A percentile compares a stretch with the other conserved stretches of the same genome.
These are phyloP conservation scores for Sclerotinia glacialis DNA, from an alignment of 2,329 filamentous ascomycete species.

Conservation along the genomic window DNA sequence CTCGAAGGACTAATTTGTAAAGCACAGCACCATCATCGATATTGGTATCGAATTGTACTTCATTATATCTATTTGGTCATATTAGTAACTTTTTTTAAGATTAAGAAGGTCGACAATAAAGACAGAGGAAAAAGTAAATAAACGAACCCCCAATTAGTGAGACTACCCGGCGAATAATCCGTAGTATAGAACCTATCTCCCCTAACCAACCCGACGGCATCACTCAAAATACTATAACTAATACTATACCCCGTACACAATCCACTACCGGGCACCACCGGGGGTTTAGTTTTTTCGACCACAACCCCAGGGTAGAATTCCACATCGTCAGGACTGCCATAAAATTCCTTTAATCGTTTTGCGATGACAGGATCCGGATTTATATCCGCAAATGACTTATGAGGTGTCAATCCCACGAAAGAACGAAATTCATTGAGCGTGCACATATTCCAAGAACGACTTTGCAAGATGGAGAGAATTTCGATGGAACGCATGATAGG, in stretches of 20 bases:
- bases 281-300: slow-evolving; percentile 55
- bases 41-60: slow-evolving; percentile 39
- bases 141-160: slow-evolving; percentile 77
- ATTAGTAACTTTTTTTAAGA: neutral
- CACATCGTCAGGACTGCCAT: slow-evolving; percentile 56
- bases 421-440: slow-evolving; percentile 44
- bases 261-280: slow-evolving; percentile 51
- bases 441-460: slow-evolving; percentile 45
- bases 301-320: slow-evolving; percentile 69
- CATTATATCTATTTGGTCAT: slow-evolving; percentile 10
- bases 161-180: slow-evolving; percentile 54
- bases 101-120: neutral
- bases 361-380: slow-evolving; percentile 44
- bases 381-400: slow-evolving; percentile 51
- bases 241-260: slow-evolving; percentile 53
- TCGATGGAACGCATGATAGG: slow-evolving; percentile 48
- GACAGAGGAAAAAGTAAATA: neutral
- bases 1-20: slow-evolving; percentile 75
- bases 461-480: slow-evolving; percentile 48
- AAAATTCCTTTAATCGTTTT: slow-evolving; percentile 62
- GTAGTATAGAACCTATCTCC: slow-evolving; percentile 56
- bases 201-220: slow-evolving; percentile 58
- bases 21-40: slow-evolving; percentile 76
- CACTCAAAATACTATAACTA: slow-evolving; percentile 55
- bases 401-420: slow-evolving; percentile 50